These are phyloP conservation scores for Annona cherimola DNA, from an alignment of 164 flowering plant species.

Conservation along the genomic window DNA sequence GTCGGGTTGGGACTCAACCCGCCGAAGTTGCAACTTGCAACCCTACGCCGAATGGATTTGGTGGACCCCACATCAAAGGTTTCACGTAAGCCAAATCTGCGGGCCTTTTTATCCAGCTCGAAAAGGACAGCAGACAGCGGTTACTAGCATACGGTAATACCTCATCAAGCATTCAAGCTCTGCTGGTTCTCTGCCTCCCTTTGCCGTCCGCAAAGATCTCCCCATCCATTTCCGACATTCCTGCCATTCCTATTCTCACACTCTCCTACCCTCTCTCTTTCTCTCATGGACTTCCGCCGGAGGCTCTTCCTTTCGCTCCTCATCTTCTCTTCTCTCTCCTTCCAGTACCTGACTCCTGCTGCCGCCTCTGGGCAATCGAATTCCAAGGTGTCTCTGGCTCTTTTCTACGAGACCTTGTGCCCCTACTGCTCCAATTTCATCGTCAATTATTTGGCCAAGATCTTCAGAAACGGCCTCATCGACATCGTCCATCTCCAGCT, in stretches of 20 bases:
- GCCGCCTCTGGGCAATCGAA: not conserved
- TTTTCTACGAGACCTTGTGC: slow-evolving; percentile 60
- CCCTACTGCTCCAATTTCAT: slow-evolving; percentile 72
- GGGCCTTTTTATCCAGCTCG: too few relatives aligned
- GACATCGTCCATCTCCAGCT: slow-evolving; percentile 59
- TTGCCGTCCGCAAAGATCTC: not conserved
- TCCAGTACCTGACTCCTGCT: not conserved
- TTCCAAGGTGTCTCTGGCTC: slow-evolving; percentile 17
- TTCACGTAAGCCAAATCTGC: too few relatives aligned
- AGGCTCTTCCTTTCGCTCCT: not conserved
- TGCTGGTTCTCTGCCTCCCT: not conserved
- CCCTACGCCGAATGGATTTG: too few relatives aligned
- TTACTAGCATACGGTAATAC: too few relatives aligned
- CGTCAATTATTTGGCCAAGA: slow-evolving; percentile 41
- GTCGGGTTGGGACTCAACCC: too few relatives aligned
- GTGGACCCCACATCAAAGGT: too few relatives aligned
- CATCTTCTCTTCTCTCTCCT: not conserved
- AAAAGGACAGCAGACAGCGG: too few relatives aligned
- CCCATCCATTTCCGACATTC: not conserved
- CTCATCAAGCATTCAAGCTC: too few relatives aligned
- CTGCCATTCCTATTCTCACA: not conserved
- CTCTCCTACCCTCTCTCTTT: not conserved
- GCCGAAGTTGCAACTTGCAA: too few relatives aligned
- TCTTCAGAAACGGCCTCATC: slow-evolving; percentile 49
- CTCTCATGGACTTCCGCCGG: not conserved